phyloP scores from a whole-genome alignment of 495 filamentous ascomycete genomes.

The Apiosordaria backusii region DNA sequence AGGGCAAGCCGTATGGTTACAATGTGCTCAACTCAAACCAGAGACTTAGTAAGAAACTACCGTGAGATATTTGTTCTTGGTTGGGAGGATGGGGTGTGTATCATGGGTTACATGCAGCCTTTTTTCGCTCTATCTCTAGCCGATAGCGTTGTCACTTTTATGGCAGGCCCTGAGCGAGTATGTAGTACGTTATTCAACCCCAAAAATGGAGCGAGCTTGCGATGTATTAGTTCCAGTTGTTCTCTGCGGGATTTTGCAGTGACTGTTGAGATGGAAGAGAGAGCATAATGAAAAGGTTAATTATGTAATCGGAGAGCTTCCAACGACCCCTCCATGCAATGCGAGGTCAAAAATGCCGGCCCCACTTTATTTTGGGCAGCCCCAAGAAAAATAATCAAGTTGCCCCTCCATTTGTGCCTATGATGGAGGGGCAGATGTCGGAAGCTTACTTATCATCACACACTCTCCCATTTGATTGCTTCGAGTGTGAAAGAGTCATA shows the following conservation, averaged over 20 bases:
- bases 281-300: background rate
- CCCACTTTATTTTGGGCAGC: slow-evolving; percentile 27
- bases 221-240: background rate
- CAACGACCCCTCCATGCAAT: background rate
- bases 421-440: slow-evolving; percentile 8
- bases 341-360: slow-evolving; percentile 4
- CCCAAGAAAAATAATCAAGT: slow-evolving; percentile 15
- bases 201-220: background rate
- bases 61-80: too few relatives aligned
- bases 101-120: background rate
- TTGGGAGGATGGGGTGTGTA: too few relatives aligned
- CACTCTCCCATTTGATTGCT: background rate
- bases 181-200: background rate
- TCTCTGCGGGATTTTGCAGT: background rate
- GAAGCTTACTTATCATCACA: background rate
- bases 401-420: slow-evolving; percentile 22
- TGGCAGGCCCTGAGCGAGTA: background rate
- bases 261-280: background rate
- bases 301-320: slow-evolving; percentile 22
- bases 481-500: too few relatives aligned
- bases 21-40: too few relatives aligned
- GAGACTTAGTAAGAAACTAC: too few relatives aligned
- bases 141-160: background rate
- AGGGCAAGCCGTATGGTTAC: too few relatives aligned
- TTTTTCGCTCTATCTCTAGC: background rate